Conservation (phyloP, 441 rosid genomes). For the Lepidium campestre region DNA sequence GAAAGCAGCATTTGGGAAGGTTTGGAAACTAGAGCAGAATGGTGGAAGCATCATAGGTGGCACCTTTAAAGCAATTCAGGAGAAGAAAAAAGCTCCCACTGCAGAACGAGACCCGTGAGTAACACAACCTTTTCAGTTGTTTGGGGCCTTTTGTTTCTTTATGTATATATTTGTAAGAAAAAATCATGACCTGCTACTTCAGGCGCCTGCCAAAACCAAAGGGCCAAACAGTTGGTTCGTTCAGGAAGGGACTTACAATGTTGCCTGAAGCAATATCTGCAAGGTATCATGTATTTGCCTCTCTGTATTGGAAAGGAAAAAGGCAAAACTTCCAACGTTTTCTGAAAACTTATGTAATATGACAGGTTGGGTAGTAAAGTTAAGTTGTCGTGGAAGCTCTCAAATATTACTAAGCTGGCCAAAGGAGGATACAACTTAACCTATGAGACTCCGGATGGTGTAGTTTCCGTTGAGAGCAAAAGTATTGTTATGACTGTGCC, state of each 20-base stretch:
- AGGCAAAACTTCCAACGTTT: background rate
- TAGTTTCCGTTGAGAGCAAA: slow-evolving; percentile 62
- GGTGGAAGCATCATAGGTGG: slow-evolving; percentile 91
- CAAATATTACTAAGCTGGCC: slow-evolving; percentile 52
- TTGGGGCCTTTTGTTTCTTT: slow-evolving; percentile 7
- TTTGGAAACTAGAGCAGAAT: slow-evolving; percentile 86
- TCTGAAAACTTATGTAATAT: slow-evolving; percentile 18
- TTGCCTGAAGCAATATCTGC: slow-evolving; percentile 45
- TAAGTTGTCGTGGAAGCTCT: slow-evolving; percentile 78
- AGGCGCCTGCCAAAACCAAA: slow-evolving; percentile 55
- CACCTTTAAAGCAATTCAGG: slow-evolving; percentile 72
- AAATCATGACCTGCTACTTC: slow-evolving; percentile 17
- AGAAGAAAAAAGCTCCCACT: slow-evolving; percentile 40
- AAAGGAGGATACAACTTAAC: slow-evolving; percentile 57
- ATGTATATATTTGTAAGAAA: slow-evolving; percentile 9
- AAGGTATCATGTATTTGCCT: slow-evolving; percentile 38
- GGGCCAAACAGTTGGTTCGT: slow-evolving; percentile 13
- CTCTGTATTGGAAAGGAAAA: background rate
- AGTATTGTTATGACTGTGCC: slow-evolving; percentile 83
- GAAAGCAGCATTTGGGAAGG: slow-evolving; percentile 96
- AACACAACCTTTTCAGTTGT: slow-evolving; percentile 14
- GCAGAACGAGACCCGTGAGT: slow-evolving; percentile 38
- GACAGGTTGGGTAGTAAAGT: slow-evolving; percentile 73
- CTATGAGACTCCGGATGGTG: slow-evolving; percentile 77
- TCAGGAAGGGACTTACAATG: slow-evolving; percentile 6